Evolutionary conservation across 768 basidiomycete genomes (phyloP).

Genomic region (Neoboletus brunneissimus): DNA sequence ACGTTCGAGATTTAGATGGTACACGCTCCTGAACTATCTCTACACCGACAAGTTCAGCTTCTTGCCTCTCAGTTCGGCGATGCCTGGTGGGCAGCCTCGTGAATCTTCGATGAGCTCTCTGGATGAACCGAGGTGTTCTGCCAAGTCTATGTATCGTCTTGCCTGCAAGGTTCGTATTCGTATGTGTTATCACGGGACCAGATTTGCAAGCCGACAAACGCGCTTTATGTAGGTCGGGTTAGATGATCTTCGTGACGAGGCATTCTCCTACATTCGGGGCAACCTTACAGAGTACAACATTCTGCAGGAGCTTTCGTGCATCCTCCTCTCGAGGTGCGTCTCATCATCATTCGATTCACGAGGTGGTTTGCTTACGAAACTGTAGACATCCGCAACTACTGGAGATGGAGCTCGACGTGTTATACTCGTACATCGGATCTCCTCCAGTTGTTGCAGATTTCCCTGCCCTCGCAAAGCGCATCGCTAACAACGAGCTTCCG

Average conservation of each 20-base stretch:
- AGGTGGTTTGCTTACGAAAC: background rate
- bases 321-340: constrained; percentile 16
- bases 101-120: constrained; percentile 1
- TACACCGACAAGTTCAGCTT: constrained; percentile 37
- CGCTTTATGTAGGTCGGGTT: constrained; percentile 18
- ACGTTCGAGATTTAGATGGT: constrained; percentile 29
- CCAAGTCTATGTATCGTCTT: constrained; percentile 46
- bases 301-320: constrained; percentile 21
- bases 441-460: constrained; percentile 13
- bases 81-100: background rate
- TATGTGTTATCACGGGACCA: background rate
- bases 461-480: constrained; percentile 11
- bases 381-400: constrained; percentile 13
- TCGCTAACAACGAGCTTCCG: constrained; percentile 18
- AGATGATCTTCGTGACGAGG: constrained; percentile 17
- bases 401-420: constrained; percentile 21
- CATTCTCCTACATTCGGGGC: constrained; percentile 12
- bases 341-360: background rate
- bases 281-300: constrained; percentile 25
- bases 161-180: constrained; percentile 34
- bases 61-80: constrained; percentile 25
- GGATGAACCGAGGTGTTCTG: constrained; percentile 31
- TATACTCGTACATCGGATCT: constrained; percentile 19
- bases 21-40: constrained; percentile 39
- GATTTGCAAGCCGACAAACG: background rate